phyloP scores from a whole-genome alignment of 306 rosid species.

The Luffa aegyptiaca region DNA sequence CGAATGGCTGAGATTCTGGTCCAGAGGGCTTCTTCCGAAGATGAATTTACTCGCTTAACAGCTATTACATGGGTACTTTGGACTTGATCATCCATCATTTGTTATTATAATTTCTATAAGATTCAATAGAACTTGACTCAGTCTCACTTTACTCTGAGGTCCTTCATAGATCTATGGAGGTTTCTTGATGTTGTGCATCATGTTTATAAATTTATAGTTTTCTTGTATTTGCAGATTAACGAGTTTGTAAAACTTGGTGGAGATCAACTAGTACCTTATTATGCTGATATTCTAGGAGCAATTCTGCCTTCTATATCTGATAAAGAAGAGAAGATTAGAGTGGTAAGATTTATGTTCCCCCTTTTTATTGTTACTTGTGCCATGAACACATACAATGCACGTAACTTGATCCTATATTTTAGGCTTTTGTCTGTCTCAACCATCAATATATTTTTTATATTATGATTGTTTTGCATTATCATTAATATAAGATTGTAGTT shows the following conservation, averaged over 20 bases:
- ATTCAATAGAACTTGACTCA: not conserved
- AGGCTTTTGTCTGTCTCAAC: not conserved
- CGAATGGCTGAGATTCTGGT: conserved; percentile 99
- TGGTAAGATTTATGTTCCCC: conserved; percentile 43
- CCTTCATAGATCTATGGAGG: not conserved
- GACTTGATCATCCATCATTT: not conserved
- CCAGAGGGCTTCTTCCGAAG: conserved; percentile 77
- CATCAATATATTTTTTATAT: not conserved
- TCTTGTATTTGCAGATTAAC: conserved; percentile 46
- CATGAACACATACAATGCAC: not conserved
- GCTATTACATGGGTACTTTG: conserved; percentile 89
- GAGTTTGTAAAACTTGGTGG: conserved; percentile 99
- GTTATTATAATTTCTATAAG: not conserved
- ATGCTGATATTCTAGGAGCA: conserved; percentile 93
- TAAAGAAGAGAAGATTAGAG: conserved; percentile 99
- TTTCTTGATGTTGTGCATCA: not conserved
- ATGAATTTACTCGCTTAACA: conserved; percentile 92
- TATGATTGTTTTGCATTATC: not conserved
- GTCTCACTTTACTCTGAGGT: not conserved
- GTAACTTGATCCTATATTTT: not conserved
- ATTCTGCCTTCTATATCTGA: conserved; percentile 96
- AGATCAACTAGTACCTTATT: conserved; percentile 94
- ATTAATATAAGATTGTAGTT: not conserved
- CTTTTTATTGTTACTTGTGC: not conserved
- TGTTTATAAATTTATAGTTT: not conserved